Base-by-base conservation (phyloP, 805 yeast species). In the Ogataea trehaloabstinens region DNA sequence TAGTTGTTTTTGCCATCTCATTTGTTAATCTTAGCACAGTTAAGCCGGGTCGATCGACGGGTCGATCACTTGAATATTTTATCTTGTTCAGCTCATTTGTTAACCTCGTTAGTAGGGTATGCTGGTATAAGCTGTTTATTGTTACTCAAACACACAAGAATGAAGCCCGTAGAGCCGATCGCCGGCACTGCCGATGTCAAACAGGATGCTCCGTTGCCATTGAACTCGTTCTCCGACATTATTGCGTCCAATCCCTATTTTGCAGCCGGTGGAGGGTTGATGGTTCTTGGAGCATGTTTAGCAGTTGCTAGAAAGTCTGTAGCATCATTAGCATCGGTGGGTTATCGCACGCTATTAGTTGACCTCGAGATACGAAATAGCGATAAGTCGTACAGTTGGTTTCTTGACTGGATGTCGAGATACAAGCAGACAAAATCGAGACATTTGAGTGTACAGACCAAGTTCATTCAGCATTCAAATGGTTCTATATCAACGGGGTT, bases 191-290 rank as follows among this genome's bases (percentile, higher is more conserved):
- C n/a, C n/a, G n/a, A n/a, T n/a, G n/a, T n/a, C n/a, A n/a, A n/a
- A n/a, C n/a, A n/a, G n/a, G n/a, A n/a, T 22, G 25, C 8, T 22
- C 12, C 25, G 8, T 22, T 12, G 12, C 25, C 11, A 22, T 12
- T 12, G 11, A 12, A 12, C 12, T 22, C 12, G 8, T 12, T 22
- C 25, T 22, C 25, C 29, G 79, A 77, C 39, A 74, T 79, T 2
- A 20, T 60, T 19, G 40, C 53, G 2, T 48, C 56, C 25, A 91
- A 91, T 58, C 98, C 97, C n/a, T 89, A 88, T 61, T 91, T 93
- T 67, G 93, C 97, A 1, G 99, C 98, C 0, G 99, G 99, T 55
- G 96, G 97, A 52, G 99, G 99, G 0, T 68, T 93, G 28, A 93
- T 93, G 99, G 68, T 90, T 3, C 67, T 93, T 2, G 99, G 99